These are phyloP conservation scores for Linnemannia elongata DNA, from an alignment of 192 early-diverging fungal genomes.

Conservation along the genomic window DNA sequence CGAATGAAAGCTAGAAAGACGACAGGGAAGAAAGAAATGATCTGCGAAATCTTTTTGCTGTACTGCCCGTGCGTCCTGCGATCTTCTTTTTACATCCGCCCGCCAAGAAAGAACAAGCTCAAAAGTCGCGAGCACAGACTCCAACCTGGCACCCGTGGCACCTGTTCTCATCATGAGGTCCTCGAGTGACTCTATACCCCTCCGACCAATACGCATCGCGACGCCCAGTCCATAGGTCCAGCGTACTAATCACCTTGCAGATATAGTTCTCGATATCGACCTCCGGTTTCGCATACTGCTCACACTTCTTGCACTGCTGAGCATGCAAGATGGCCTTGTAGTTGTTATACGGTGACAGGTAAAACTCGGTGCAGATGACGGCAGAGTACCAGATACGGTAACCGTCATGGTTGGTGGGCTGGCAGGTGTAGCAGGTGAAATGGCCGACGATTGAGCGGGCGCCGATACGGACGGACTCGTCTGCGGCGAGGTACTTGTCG, in stretches of 20 bases:
- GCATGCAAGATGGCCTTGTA: slow-evolving; percentile 17
- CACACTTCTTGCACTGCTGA: slow-evolving; percentile 21
- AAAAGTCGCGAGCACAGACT: slow-evolving; percentile 2
- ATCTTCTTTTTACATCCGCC: too few species aligned
- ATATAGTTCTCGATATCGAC: slow-evolving; percentile 15
- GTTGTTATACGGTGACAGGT: background rate
- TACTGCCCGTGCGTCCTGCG: background rate
- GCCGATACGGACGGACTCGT: background rate
- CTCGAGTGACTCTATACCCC: background rate
- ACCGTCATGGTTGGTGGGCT: background rate
- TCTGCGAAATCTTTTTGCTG: background rate
- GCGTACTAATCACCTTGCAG: slow-evolving; percentile 5
- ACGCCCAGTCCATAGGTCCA: slow-evolving; percentile 28
- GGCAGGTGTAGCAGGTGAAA: slow-evolving; percentile 4
- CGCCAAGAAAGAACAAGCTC: background rate
- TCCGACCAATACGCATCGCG: background rate
- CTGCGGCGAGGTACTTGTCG: background rate
- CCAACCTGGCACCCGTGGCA: slow-evolving; percentile 29
- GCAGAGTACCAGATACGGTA: slow-evolving; percentile 19
- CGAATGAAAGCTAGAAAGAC: background rate
- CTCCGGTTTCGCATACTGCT: slow-evolving; percentile 22
- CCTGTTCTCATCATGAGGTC: slow-evolving; percentile 11
- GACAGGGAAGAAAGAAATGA: background rate
- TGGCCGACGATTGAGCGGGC: background rate
- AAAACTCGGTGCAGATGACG: slow-evolving; percentile 17